phyloP scores from a whole-genome alignment of 2,329 filamentous ascomycete species.

The Stemphylium vesicarium region DNA sequence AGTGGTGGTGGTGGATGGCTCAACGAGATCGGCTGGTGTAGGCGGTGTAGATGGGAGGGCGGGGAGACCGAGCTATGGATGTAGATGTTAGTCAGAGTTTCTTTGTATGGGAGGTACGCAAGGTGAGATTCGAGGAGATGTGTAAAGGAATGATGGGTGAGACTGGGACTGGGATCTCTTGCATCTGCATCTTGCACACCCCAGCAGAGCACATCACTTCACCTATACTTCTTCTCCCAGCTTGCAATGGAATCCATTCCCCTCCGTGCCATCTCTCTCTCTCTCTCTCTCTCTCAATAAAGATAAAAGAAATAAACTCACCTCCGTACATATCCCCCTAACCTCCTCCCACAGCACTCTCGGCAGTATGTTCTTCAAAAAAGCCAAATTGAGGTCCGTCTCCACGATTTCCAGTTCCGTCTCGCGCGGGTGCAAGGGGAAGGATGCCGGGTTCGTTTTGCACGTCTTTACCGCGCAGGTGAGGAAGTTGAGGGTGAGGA shows the following conservation, averaged over 20 bases:
- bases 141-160: not conserved
- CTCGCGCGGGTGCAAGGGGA: slow-evolving; percentile 90
- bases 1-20: slow-evolving; percentile 4
- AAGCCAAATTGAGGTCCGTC: slow-evolving; percentile 77
- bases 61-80: slow-evolving; percentile 75
- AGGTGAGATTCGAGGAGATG: too few species aligned
- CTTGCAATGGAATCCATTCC: too few species aligned
- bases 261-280: not conserved
- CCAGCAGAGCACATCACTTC: too few species aligned
- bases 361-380: slow-evolving; percentile 84
- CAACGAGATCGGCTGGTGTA: slow-evolving; percentile 43
- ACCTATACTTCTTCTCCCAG: too few species aligned
- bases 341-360: slow-evolving; percentile 89
- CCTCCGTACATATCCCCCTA: slow-evolving; percentile 76
- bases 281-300: not conserved
- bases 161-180: too few species aligned
- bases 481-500: slow-evolving; percentile 94
- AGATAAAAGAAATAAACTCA: slow-evolving; percentile 43
- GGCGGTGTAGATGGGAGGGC: slow-evolving; percentile 61
- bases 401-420: slow-evolving; percentile 88
- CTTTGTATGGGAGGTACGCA: too few species aligned
- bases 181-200: too few species aligned
- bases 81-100: too few species aligned
- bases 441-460: slow-evolving; percentile 79
- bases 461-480: slow-evolving; percentile 96